These are phyloP conservation scores for Coprinopsis sp. DNA, from an alignment of 768 basidiomycete species.

Conservation along the genomic window DNA sequence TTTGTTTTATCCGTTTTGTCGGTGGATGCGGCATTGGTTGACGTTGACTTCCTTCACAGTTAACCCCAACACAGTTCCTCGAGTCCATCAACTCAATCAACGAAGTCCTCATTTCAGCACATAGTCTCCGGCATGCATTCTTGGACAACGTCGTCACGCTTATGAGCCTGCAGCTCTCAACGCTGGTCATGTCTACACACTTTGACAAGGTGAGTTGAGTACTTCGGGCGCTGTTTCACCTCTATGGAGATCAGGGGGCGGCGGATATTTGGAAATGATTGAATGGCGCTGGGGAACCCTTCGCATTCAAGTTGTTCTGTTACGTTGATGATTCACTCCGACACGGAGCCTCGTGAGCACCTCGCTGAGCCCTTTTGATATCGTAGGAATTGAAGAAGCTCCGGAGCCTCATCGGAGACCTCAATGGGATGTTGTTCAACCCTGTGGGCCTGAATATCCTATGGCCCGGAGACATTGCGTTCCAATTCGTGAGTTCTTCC, in stretches of 20 bases:
- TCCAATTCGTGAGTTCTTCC: conserved; percentile 75
- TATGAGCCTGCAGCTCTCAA: conserved; percentile 75
- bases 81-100: conserved; percentile 91
- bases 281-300: too few species aligned
- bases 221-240: not conserved
- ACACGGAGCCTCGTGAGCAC: not conserved
- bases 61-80: conserved; percentile 86
- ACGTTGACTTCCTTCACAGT: conserved; percentile 40
- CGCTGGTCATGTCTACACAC: conserved; percentile 63
- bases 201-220: conserved; percentile 65
- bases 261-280: too few species aligned
- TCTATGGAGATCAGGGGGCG: not conserved
- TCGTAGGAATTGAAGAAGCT: conserved; percentile 74
- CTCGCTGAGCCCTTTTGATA: not conserved
- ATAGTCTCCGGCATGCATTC: conserved; percentile 68
- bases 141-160: conserved; percentile 78
- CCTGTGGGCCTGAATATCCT: conserved; percentile 83
- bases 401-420: conserved; percentile 52
- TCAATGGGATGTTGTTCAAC: conserved; percentile 76
- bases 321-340: too few species aligned
- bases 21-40: not conserved
- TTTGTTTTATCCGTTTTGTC: not conserved
- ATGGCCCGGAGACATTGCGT: conserved; percentile 80
- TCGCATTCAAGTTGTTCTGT: too few species aligned
- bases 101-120: conserved; percentile 78